A percentile compares a stretch with the other conserved stretches of the same genome.
phyloP scores from a whole-genome alignment of 192 early-diverging fungal species.

The Rhizophagus clarus region DNA sequence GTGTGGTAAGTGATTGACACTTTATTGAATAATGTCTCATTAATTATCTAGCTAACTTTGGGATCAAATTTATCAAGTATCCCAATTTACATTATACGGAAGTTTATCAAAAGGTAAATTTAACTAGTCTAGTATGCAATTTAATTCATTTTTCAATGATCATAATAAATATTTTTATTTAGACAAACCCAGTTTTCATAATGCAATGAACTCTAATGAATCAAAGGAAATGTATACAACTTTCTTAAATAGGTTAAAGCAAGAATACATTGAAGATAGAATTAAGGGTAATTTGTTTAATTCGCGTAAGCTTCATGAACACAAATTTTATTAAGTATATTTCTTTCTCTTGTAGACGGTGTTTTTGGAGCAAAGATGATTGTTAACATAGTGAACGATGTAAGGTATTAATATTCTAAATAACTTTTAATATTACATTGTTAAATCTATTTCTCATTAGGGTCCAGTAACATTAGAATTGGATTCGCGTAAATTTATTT shows the following conservation, averaged over 20 bases:
- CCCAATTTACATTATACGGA: conserved; percentile 93
- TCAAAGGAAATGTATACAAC: conserved; percentile 73
- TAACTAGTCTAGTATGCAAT: too few relatives aligned
- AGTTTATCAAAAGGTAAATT: conserved; percentile 69
- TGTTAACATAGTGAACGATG: conserved; percentile 87
- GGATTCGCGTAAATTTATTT: conserved; percentile 59
- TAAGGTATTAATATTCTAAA: conserved; percentile 27
- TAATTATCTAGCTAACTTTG: not conserved
- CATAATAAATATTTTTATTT: conserved; percentile 33
- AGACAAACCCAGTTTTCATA: conserved; percentile 91
- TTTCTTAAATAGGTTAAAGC: conserved; percentile 71
- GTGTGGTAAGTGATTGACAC: conserved; percentile 57
- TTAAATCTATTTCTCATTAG: conserved; percentile 11
- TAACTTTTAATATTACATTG: not conserved
- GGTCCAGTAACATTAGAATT: conserved; percentile 60
- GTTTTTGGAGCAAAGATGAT: conserved; percentile 98
- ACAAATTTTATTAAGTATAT: not conserved
- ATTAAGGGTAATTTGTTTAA: conserved; percentile 65
- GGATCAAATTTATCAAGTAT: conserved; percentile 52
- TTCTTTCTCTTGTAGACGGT: conserved; percentile 58
- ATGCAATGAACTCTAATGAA: conserved; percentile 74
- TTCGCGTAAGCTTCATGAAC: not conserved
- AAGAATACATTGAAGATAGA: conserved; percentile 61
- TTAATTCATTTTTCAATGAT: not conserved
- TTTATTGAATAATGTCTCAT: not conserved